Percentiles rank a stretch among this genome's conserved stretches.
phyloP scores from a whole-genome alignment of 768 basidiomycete genomes.

The Cystobasidium tubakii region DNA sequence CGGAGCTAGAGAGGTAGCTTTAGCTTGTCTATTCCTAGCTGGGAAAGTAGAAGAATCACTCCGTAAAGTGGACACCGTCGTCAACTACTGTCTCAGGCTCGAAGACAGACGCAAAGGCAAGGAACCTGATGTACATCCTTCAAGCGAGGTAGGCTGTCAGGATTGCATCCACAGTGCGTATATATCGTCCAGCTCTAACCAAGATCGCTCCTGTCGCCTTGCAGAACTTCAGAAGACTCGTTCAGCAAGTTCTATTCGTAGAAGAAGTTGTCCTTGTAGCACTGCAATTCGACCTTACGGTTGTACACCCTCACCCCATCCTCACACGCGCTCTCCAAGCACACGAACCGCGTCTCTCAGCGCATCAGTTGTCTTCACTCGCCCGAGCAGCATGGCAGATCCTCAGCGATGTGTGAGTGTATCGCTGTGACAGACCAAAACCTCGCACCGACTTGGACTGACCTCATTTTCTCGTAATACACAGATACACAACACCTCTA shows the following conservation, averaged over 20 bases:
- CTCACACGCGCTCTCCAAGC: constrained; percentile 16
- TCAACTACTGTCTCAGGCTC: constrained; percentile 24
- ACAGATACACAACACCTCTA: constrained; percentile 31
- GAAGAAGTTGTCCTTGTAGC: constrained; percentile 32
- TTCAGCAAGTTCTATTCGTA: constrained; percentile 26
- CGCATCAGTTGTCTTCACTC: constrained; percentile 1
- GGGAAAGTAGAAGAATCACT: constrained; percentile 33
- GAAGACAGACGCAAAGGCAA: constrained; percentile 28
- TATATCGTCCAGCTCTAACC: too few species aligned
- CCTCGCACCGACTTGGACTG: too few species aligned
- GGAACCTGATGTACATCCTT: constrained; percentile 33
- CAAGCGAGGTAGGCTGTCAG: constrained; percentile 32
- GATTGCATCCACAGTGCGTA: too few species aligned
- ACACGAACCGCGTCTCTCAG: background rate
- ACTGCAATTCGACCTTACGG: constrained; percentile 32
- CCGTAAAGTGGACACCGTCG: constrained; percentile 30
- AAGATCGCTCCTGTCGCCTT: too few species aligned
- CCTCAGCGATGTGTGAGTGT: constrained; percentile 27
- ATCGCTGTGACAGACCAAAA: too few species aligned
- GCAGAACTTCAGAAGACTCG: constrained; percentile 28
- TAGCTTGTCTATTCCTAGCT: constrained; percentile 35
- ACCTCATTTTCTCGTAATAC: background rate
- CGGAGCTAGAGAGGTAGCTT: background rate
- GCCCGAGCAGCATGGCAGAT: constrained; percentile 29
- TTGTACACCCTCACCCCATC: constrained; percentile 21